Evolutionary conservation across 139 green algal genomes (phyloP).

Genomic region (Chlorella vulgaris): DNA sequence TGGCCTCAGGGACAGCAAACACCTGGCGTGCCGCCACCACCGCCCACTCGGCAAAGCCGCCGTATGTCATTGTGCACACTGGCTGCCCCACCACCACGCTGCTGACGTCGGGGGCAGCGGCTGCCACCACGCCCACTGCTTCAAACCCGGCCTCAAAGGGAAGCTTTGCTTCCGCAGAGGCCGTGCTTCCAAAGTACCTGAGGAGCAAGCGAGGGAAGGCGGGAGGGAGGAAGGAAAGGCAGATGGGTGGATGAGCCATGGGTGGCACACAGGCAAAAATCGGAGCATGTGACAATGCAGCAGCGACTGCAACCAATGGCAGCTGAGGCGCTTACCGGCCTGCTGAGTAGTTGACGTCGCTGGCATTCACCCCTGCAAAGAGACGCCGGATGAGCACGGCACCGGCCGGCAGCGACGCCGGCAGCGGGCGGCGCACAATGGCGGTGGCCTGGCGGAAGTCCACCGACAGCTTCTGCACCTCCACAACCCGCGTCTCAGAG

Average conservation of each 20-base stretch:
- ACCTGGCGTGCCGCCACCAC: slow-evolving; percentile 40
- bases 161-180: slow-evolving; percentile 58
- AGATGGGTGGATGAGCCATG: neutral
- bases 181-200: slow-evolving; percentile 63
- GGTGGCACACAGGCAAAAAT: too few relatives aligned
- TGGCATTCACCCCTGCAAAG: slow-evolving; percentile 80
- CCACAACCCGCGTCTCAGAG: neutral
- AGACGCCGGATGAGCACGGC: slow-evolving; percentile 69
- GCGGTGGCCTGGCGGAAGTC: slow-evolving; percentile 68
- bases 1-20: slow-evolving; percentile 52
- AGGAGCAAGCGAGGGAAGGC: too few relatives aligned
- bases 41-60: slow-evolving; percentile 56
- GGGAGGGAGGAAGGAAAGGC: neutral
- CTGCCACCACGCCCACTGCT: slow-evolving; percentile 70
- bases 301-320: neutral
- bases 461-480: slow-evolving; percentile 51
- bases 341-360: slow-evolving; percentile 83
- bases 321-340: slow-evolving; percentile 43
- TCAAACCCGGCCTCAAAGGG: slow-evolving; percentile 87
- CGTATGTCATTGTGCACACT: slow-evolving; percentile 77
- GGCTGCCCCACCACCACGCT: slow-evolving; percentile 56
- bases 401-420: slow-evolving; percentile 25
- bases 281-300: neutral
- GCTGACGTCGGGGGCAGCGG: slow-evolving; percentile 42
- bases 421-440: slow-evolving; percentile 49